Percentiles rank a stretch among this genome's conserved stretches.
These are phyloP conservation scores for Vitis rotundifolia DNA, from an alignment of 164 flowering plant genomes.

Conservation along the genomic window DNA sequence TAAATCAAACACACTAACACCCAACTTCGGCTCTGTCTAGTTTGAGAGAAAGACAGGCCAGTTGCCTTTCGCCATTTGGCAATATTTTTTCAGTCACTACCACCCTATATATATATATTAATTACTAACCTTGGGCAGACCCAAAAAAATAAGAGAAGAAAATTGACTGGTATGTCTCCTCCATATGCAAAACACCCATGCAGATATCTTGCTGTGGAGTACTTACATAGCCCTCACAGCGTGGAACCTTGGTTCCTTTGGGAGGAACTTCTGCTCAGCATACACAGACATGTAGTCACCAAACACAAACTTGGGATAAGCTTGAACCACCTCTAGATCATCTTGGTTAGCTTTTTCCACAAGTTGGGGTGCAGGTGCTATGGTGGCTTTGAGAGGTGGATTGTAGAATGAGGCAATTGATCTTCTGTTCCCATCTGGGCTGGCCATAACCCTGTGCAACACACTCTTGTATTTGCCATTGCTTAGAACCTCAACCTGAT, in stretches of 20 bases:
- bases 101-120: too few species aligned
- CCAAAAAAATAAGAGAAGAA: not conserved
- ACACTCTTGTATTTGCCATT: constrained; percentile 88
- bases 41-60: not conserved
- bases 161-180: not conserved
- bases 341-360: constrained; percentile 20
- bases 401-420: constrained; percentile 93
- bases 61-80: not conserved
- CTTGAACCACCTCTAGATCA: constrained; percentile 17
- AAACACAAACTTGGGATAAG: constrained; percentile 77
- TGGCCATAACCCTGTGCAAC: constrained; percentile 76
- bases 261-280: constrained; percentile 74
- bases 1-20: not conserved
- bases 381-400: constrained; percentile 71
- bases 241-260: constrained; percentile 89
- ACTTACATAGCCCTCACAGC: constrained; percentile 54
- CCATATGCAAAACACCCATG: not conserved
- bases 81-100: too few species aligned
- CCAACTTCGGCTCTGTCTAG: too few species aligned
- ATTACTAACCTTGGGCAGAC: too few species aligned
- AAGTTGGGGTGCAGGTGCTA: constrained; percentile 71
- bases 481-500: constrained; percentile 88
- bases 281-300: constrained; percentile 90
- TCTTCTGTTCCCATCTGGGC: constrained; percentile 58
- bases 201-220: not conserved